A percentile compares a stretch with the other conserved stretches of the same genome.
Conservation (phyloP, 495 filamentous ascomycete genomes). For the Chaetomidium leptoderma region DNA sequence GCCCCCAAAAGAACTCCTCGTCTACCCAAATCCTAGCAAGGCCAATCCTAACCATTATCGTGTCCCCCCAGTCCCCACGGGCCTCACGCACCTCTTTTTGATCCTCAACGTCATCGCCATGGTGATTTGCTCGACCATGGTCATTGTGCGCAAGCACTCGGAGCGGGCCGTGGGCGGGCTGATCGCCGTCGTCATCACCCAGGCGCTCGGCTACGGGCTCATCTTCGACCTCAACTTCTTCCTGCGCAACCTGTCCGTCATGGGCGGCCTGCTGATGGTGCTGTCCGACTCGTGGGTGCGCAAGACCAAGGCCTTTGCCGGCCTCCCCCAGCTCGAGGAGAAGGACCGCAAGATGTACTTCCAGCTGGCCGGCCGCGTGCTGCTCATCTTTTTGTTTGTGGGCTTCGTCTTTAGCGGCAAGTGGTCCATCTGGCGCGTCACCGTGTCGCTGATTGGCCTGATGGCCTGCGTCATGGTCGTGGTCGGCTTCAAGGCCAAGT, state of each 20-base stretch:
- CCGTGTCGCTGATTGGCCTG: conserved; percentile 77
- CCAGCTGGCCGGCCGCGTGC: conserved; percentile 92
- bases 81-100: conserved; percentile 91
- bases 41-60: conserved; percentile 22
- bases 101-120: conserved; percentile 87
- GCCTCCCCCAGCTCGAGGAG: conserved; percentile 88
- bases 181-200: conserved; percentile 86
- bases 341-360: conserved; percentile 99
- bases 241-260: conserved; percentile 94
- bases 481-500: conserved; percentile 99
- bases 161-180: conserved; percentile 90
- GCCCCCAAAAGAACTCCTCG: conserved; percentile 17
- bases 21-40: too few relatives aligned
- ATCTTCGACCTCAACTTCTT: conserved; percentile 99
- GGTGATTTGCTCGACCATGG: conserved; percentile 71
- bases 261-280: conserved; percentile 96
- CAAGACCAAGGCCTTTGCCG: conserved; percentile 94
- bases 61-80: conserved; percentile 66
- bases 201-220: conserved; percentile 93
- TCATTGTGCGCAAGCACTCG: conserved; percentile 86
- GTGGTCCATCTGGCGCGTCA: conserved; percentile 80
- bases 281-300: conserved; percentile 96
- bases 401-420: conserved; percentile 94
- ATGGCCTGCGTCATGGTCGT: conserved; percentile 97
- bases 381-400: conserved; percentile 93